These are phyloP conservation scores for Exophiala aquamarina DNA, from an alignment of 2,329 filamentous ascomycete genomes.

Conservation along the genomic window DNA sequence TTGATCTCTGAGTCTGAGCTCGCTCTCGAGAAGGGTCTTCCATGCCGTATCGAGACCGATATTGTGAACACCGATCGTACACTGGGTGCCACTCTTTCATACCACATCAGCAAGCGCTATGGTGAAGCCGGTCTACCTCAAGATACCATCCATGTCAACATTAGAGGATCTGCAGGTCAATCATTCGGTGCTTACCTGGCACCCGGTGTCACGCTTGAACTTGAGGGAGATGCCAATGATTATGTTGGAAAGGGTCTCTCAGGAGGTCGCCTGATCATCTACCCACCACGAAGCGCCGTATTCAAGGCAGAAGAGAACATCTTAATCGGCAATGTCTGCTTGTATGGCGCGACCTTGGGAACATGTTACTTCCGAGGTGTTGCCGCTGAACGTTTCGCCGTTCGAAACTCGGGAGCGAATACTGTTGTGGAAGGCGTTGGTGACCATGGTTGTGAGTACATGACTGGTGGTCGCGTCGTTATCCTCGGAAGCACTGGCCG, in stretches of 20 bases:
- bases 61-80: slow-evolving; percentile 96
- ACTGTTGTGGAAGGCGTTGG: slow-evolving; percentile 96
- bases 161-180: slow-evolving; percentile 93
- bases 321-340: slow-evolving; percentile 87
- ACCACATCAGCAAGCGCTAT: slow-evolving; percentile 91
- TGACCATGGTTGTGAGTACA: slow-evolving; percentile 97
- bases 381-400: slow-evolving; percentile 92
- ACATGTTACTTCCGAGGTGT: slow-evolving; percentile 96
- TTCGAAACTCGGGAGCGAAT: slow-evolving; percentile 92
- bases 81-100: slow-evolving; percentile 89
- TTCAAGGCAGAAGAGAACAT: slow-evolving; percentile 98
- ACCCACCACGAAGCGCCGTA: slow-evolving; percentile 83
- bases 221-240: slow-evolving; percentile 94
- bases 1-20: slow-evolving; percentile 93
- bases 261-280: slow-evolving; percentile 88
- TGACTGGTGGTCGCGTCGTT: slow-evolving; percentile 91
- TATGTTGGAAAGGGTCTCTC: slow-evolving; percentile 96
- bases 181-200: slow-evolving; percentile 95
- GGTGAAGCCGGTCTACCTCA: slow-evolving; percentile 85
- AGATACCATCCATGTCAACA: slow-evolving; percentile 94
- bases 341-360: slow-evolving; percentile 90
- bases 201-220: slow-evolving; percentile 87
- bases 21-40: slow-evolving; percentile 89
- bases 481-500: slow-evolving; percentile 86
- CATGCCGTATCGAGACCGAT: slow-evolving; percentile 90